Evolutionary conservation across 1,284 basidiomycete species (phyloP).

Genomic region (Coniferiporia weirii): DNA sequence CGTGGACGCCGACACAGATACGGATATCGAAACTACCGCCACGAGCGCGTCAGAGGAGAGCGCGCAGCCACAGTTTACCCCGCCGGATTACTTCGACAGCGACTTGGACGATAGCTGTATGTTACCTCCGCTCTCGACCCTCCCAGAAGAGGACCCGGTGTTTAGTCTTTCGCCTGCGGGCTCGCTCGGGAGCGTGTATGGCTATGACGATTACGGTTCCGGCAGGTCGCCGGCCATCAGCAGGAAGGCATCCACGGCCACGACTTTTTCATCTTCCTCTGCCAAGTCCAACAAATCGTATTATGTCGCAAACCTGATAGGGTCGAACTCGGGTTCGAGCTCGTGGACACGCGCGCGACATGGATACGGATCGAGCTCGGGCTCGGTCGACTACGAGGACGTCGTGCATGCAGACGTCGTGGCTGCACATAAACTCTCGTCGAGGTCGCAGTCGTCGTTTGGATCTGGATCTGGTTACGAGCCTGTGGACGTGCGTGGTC

Average conservation of each 20-base stretch:
- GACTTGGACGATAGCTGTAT: slow-evolving; percentile 13
- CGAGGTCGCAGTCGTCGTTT: slow-evolving; percentile 1
- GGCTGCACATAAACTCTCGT: background rate
- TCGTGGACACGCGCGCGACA: background rate
- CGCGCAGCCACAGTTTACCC: background rate
- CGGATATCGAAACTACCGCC: background rate
- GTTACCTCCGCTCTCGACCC: slow-evolving; percentile 16
- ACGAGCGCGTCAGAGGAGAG: background rate
- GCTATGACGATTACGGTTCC: background rate
- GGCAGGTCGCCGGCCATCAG: background rate
- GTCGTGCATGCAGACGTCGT: background rate
- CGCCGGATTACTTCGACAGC: background rate
- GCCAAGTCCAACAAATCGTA: background rate
- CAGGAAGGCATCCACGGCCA: slow-evolving; percentile 7
- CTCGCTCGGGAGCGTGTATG: background rate
- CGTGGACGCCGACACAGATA: background rate
- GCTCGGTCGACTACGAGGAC: background rate
- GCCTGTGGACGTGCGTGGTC: background rate
- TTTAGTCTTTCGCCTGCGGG: slow-evolving; percentile 11
- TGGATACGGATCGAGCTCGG: slow-evolving; percentile 5
- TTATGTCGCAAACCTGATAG: background rate
- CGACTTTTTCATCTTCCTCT: background rate
- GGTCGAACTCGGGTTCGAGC: background rate
- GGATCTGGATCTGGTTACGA: background rate
- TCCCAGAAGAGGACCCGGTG: slow-evolving; percentile 13